phyloP scores from a whole-genome alignment of 257 asterid species.

The Capsicum chinense region DNA sequence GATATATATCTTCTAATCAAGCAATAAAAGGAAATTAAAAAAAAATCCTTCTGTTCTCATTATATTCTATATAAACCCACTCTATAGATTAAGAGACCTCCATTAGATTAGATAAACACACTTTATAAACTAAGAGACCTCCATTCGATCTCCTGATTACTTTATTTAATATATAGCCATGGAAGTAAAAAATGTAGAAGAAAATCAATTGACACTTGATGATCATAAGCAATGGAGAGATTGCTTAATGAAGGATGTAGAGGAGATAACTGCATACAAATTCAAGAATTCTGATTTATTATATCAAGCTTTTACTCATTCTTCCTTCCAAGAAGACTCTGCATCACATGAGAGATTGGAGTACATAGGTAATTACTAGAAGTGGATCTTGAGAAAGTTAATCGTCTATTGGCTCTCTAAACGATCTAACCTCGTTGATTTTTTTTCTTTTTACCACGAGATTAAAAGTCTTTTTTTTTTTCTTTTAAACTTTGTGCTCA shows the following conservation, averaged over 20 bases:
- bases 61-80: too few species aligned
- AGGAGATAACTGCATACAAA: conserved; percentile 42
- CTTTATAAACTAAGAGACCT: too few species aligned
- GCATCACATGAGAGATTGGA: conserved; percentile 47
- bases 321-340: conserved; percentile 24
- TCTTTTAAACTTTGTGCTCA: too few species aligned
- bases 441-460: neutral
- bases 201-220: neutral
- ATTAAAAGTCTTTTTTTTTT: too few species aligned
- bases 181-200: neutral
- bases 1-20: too few species aligned
- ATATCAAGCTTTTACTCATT: conserved; percentile 48
- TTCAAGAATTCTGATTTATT: conserved; percentile 40
- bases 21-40: too few species aligned
- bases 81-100: too few species aligned
- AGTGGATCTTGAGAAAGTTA: neutral
- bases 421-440: neutral
- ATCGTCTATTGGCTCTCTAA: neutral
- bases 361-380: conserved; percentile 37
- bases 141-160: too few species aligned
- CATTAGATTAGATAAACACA: too few species aligned
- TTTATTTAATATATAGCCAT: too few species aligned
- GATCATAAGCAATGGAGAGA: neutral
- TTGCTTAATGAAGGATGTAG: conserved; percentile 25
- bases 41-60: too few species aligned